Evolutionary conservation across 306 rosid genomes (phyloP).

Genomic region (Ziziphus jujuba): DNA sequence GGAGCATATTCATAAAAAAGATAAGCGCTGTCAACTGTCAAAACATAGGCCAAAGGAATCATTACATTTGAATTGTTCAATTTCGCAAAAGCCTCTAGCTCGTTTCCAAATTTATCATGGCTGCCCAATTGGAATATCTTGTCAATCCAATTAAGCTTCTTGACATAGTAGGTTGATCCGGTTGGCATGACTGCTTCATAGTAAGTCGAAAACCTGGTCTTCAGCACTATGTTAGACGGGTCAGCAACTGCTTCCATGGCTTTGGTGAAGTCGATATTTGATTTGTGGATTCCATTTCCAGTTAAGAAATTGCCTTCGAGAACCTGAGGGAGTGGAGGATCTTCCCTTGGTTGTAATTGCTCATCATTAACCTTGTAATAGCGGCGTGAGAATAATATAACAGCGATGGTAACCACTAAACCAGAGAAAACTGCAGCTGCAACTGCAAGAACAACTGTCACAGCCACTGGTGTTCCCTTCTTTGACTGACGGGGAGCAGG

Average conservation of each 20-base stretch:
- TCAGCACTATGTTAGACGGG: constrained; percentile 54
- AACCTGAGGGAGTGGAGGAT: constrained; percentile 43
- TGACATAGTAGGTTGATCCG: constrained; percentile 68
- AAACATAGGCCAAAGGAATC: constrained; percentile 79
- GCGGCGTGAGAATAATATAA: constrained; percentile 41
- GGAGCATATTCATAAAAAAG: constrained; percentile 66
- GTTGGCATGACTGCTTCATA: constrained; percentile 72
- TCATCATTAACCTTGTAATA: constrained; percentile 46
- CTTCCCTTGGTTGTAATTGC: constrained; percentile 39
- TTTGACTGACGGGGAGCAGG: neutral
- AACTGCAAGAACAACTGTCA: constrained; percentile 45
- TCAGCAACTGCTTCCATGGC: constrained; percentile 68
- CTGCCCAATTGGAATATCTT: constrained; percentile 63
- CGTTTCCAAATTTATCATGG: constrained; percentile 50
- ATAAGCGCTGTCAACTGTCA: constrained; percentile 65
- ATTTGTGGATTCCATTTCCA: constrained; percentile 64
- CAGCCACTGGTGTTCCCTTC: constrained; percentile 36
- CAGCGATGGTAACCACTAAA: constrained; percentile 36
- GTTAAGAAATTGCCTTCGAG: constrained; percentile 55
- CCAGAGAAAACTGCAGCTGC: constrained; percentile 47
- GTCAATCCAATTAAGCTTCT: constrained; percentile 85
- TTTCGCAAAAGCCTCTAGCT: constrained; percentile 64
- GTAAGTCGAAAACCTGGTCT: constrained; percentile 85
- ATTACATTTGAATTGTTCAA: constrained; percentile 88
- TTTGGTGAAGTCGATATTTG: constrained; percentile 67